A percentile compares a stretch with the other conserved stretches of the same genome.
Evolutionary conservation across 306 rosid genomes (phyloP).

Genomic region (Cicer arietinum): DNA sequence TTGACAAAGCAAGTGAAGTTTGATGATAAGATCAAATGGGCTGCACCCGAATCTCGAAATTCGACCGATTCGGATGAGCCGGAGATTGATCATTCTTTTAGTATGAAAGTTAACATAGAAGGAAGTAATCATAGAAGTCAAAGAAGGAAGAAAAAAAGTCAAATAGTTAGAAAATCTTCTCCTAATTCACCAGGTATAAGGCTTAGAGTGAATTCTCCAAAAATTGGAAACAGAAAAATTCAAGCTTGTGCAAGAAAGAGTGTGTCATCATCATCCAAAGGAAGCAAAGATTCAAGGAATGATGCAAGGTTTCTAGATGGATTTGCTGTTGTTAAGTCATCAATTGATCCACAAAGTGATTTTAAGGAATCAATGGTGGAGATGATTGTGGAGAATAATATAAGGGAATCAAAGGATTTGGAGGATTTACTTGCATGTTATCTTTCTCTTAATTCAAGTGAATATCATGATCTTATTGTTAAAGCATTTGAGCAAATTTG

Average conservation of each 20-base stretch:
- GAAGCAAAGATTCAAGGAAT: slow-evolving; percentile 44
- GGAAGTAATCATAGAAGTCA: slow-evolving; percentile 33
- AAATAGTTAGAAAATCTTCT: slow-evolving; percentile 46
- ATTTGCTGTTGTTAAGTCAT: slow-evolving; percentile 79
- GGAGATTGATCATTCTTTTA: slow-evolving; percentile 41
- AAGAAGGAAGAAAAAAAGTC: slow-evolving; percentile 45
- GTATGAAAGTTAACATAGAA: slow-evolving; percentile 44
- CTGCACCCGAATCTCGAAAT: slow-evolving; percentile 31
- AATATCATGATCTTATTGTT: slow-evolving; percentile 80
- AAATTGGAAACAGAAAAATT: slow-evolving; percentile 61
- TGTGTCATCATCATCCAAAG: slow-evolving; percentile 47
- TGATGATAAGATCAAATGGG: slow-evolving; percentile 50
- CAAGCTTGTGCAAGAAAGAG: slow-evolving; percentile 64
- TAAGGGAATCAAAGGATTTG: slow-evolving; percentile 73
- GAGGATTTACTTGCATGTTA: slow-evolving; percentile 94
- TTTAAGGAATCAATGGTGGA: slow-evolving; percentile 91
- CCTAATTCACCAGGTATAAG: slow-evolving; percentile 60
- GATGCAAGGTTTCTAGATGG: slow-evolving; percentile 66
- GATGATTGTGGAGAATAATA: slow-evolving; percentile 88
- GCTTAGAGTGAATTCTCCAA: slow-evolving; percentile 79
- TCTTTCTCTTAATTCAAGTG: slow-evolving; percentile 78
- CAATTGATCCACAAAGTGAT: slow-evolving; percentile 80
- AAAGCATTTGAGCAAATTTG: slow-evolving; percentile 93
- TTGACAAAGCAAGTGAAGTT: slow-evolving; percentile 61
- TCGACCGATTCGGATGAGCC: slow-evolving; percentile 54